Base-by-base conservation (phyloP, 495 filamentous ascomycete species). In the Aspergillus diversus region DNA sequence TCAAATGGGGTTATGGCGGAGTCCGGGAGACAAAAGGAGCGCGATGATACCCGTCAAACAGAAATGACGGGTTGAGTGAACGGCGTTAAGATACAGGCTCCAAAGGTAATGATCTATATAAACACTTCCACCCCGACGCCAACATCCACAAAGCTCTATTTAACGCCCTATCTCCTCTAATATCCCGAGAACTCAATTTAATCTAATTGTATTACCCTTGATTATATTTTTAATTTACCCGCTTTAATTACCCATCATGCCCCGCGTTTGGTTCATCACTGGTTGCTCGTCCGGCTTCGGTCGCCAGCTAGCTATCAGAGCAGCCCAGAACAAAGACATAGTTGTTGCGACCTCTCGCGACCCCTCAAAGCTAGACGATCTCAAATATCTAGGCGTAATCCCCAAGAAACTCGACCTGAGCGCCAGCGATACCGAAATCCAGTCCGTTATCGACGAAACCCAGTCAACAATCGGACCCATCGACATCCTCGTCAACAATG, bases 311-410 rank as follows among this genome's bases (percentile, higher is more conserved):
- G 39, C 7, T 8, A 43, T 43, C 39, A 11, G 75, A 7, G 74
- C 81, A 35, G 73, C 81, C n/a, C 64, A 74, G 6, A 72, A 76
- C n/a, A 83, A 81, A 3, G 81, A 86, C 69, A 73, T 69, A 49
- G 81, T 86, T 35, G 81, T 88, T 58, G 84, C 84, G 8, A 81
- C 81, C 5, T 80, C 80, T 9, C 81, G 83, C 37, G 69, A 72
- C 60, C 66, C 70, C 1, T 67, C 70, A 5, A 69, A 67, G 42
- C 73, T 83, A 33, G 56, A 70, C 33, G 64, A 74, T 34, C 70
- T 83, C 15, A 60, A 75, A 47, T 67, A 69, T 2, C 68, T 43
- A 11, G 8, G 78, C 15, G 77, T 74, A 7, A 64, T 71, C n/a
- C 66, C 63, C 6, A 51, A 79, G 7, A 62, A 73, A 54, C 72